These are phyloP conservation scores for Schwanniomyces etchellsii DNA, from an alignment of 1,139 yeast species.

Conservation along the genomic window DNA sequence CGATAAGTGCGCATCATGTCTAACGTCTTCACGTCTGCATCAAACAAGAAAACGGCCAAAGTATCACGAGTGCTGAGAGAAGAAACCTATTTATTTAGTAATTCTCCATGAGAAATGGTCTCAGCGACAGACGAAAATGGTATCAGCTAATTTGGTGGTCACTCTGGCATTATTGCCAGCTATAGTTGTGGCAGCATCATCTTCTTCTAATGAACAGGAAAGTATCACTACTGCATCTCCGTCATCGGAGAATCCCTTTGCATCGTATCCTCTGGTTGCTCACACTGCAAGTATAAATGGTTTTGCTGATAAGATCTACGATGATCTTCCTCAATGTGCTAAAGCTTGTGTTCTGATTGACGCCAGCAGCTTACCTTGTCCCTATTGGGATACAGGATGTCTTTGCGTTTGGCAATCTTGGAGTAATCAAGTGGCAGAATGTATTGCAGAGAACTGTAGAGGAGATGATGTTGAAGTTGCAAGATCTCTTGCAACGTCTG, in stretches of 20 bases:
- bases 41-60: too few relatives aligned
- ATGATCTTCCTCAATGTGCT: slow-evolving; percentile 39
- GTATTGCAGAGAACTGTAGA: slow-evolving; percentile 36
- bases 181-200: too few relatives aligned
- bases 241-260: slow-evolving; percentile 13
- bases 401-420: slow-evolving; percentile 47
- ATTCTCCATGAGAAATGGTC: too few relatives aligned
- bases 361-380: slow-evolving; percentile 38
- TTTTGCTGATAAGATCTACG: slow-evolving; percentile 45
- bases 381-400: slow-evolving; percentile 53
- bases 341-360: slow-evolving; percentile 30
- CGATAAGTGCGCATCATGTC: too few relatives aligned
- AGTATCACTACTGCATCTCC: too few relatives aligned
- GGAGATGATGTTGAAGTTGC: slow-evolving; percentile 35
- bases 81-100: too few relatives aligned
- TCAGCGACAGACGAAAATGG: too few relatives aligned
- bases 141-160: too few relatives aligned
- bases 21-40: too few relatives aligned
- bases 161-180: too few relatives aligned
- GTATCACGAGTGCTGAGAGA: too few relatives aligned
- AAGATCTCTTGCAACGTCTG: slow-evolving; percentile 34
- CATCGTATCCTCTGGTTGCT: slow-evolving; percentile 43
- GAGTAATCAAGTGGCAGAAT: slow-evolving; percentile 40
- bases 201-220: too few relatives aligned
- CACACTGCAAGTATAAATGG: slow-evolving; percentile 48